phyloP scores from a whole-genome alignment of 2,329 filamentous ascomycete species.

The Graphilbum sp. region DNA sequence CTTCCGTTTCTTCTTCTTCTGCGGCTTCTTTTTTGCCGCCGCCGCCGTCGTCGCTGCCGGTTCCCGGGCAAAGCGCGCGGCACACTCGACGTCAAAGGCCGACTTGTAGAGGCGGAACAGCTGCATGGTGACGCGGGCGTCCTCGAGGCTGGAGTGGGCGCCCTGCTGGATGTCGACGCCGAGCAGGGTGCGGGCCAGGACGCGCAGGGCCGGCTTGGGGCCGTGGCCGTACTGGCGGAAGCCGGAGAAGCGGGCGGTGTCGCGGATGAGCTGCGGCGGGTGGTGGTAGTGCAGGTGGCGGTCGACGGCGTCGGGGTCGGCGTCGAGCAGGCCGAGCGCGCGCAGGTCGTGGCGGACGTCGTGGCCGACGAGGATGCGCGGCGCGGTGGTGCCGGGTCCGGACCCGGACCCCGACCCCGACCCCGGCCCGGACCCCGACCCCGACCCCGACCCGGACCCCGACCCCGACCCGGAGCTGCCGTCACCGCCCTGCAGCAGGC shows the following conservation, averaged over 20 bases:
- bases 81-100: slow-evolving; percentile 68
- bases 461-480: no score
- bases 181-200: slow-evolving; percentile 39
- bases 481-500: slow-evolving; percentile 41
- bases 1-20: slow-evolving; percentile 25
- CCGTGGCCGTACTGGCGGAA: slow-evolving; percentile 57
- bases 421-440: no score
- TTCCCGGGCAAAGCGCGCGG: slow-evolving; percentile 45
- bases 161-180: slow-evolving; percentile 47
- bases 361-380: slow-evolving; percentile 64
- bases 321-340: slow-evolving; percentile 48
- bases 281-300: slow-evolving; percentile 28
- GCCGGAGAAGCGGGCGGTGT: slow-evolving; percentile 62
- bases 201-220: slow-evolving; percentile 49
- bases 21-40: slow-evolving; percentile 19
- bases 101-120: slow-evolving; percentile 72
- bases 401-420: no score
- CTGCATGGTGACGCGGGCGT: slow-evolving; percentile 81
- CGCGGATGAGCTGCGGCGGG: slow-evolving; percentile 60
- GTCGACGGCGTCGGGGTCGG: background rate
- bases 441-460: no score
- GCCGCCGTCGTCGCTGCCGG: no score
- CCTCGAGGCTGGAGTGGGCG: slow-evolving; percentile 52
- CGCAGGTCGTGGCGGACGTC: slow-evolving; percentile 66
- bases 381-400: no score